A percentile compares a stretch with the other conserved stretches of the same genome.
Conservation (phyloP, 1,284 basidiomycete genomes). For the Amylostereum chailletii region DNA sequence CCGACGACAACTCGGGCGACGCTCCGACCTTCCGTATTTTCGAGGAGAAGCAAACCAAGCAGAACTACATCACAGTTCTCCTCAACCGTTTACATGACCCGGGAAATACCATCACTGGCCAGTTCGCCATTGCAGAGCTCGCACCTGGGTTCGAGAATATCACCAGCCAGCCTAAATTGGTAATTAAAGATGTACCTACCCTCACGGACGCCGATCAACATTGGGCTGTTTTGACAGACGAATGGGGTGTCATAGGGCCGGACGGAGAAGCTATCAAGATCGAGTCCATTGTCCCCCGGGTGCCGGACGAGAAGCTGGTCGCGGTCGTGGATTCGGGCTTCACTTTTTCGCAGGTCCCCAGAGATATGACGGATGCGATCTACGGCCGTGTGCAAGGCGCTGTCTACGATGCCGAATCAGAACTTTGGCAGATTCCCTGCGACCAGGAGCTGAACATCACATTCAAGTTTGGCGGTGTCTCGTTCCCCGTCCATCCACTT, state of each 20-base stretch:
- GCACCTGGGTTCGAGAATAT: constrained; percentile 54
- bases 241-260: constrained; percentile 56
- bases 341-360: constrained; percentile 63
- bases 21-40: constrained; percentile 55
- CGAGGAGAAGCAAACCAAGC: constrained; percentile 37
- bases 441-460: constrained; percentile 61
- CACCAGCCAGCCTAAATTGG: constrained; percentile 50
- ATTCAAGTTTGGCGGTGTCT: constrained; percentile 58
- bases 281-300: constrained; percentile 54
- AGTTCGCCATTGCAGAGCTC: constrained; percentile 50
- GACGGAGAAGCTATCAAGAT: constrained; percentile 56
- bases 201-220: constrained; percentile 57
- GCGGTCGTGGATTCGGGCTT: constrained; percentile 71
- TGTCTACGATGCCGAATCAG: constrained; percentile 45
- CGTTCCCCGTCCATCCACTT: constrained; percentile 66
- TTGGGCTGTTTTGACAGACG: constrained; percentile 67
- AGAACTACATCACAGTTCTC: constrained; percentile 63
- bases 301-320: constrained; percentile 34
- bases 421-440: constrained; percentile 69
- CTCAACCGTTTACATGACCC: constrained; percentile 55
- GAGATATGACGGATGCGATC: constrained; percentile 66
- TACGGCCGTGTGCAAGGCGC: constrained; percentile 74
- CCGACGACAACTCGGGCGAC: constrained; percentile 35
- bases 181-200: constrained; percentile 54
- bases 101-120: constrained; percentile 30